Conservation (phyloP, 2,329 filamentous ascomycete genomes). For the Ophiocordyceps unilateralis region DNA sequence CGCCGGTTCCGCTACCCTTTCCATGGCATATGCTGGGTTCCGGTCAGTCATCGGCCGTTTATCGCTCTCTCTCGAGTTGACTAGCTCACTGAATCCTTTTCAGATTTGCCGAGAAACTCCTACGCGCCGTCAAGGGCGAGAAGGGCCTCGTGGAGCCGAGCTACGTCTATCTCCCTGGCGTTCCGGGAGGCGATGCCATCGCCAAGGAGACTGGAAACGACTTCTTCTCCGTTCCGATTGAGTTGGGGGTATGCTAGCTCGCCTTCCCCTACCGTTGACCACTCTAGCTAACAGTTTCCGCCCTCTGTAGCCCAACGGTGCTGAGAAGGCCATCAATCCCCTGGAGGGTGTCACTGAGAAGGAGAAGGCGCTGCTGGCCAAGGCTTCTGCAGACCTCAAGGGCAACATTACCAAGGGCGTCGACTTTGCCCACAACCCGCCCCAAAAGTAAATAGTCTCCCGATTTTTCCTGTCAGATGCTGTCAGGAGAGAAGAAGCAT, state of each 20-base stretch:
- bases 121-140: slow-evolving; percentile 77
- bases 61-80: neutral
- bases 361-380: slow-evolving; percentile 76
- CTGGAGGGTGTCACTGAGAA: slow-evolving; percentile 61
- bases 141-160: slow-evolving; percentile 88
- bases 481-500: slow-evolving; percentile 9
- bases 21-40: slow-evolving; percentile 92
- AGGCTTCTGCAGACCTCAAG: slow-evolving; percentile 61
- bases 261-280: neutral
- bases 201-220: slow-evolving; percentile 69
- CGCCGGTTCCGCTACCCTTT: slow-evolving; percentile 75
- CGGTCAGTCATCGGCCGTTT: slow-evolving; percentile 35
- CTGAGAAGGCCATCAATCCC: slow-evolving; percentile 69
- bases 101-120: slow-evolving; percentile 85
- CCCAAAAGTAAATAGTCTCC: slow-evolving; percentile 56
- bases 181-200: slow-evolving; percentile 74
- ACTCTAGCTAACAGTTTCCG: slow-evolving; percentile 10
- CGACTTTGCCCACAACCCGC: slow-evolving; percentile 72
- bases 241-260: slow-evolving; percentile 65
- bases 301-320: slow-evolving; percentile 51
- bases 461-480: slow-evolving; percentile 11
- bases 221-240: slow-evolving; percentile 91
- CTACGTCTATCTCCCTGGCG: slow-evolving; percentile 85
- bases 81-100: neutral
- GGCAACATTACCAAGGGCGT: slow-evolving; percentile 91